Evolutionary conservation across 140 eudicot species (phyloP), one percentile per base, ranked within the genome.

Genomic region (Senecio squalidus): DNA sequence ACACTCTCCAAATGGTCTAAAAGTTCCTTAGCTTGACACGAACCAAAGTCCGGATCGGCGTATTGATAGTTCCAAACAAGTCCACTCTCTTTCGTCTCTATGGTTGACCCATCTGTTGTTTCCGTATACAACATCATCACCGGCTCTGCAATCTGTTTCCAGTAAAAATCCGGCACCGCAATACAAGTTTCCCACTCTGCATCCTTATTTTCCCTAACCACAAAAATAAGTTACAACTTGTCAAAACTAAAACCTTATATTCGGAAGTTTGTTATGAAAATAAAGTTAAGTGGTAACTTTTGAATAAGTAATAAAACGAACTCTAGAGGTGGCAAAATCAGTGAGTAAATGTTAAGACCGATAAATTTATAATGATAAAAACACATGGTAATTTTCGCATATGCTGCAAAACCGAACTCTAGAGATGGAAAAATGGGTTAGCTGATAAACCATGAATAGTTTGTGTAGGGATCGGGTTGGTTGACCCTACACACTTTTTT

Each of bases 11-110:
- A 82, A 76, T 89, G 97, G 69, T 89, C 97, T 25, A 82, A 71
- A 54, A 89, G 89, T 75, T 89, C 97, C 71, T 84, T 89, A 39
- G 97, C 95, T 74, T 89, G 97, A 64, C 91, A 84, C 4, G 94
- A 84, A 14, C 96, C 96, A 17, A 88, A 88, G 69, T 88, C 96
- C 2, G 88, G 97, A 71, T 89, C 97, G 1, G 97, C 97, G 54
- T 74, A 78, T 58, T 78, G 86, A 76, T 89, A 84, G 40, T 89
- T 89, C 97, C 96, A 89, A 9, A 84, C 96, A 55, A 89, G 85
- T 20, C 88, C 85, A 55, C 84, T 84, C 79, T 89, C 95, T 75
- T 76, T 89, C 5, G 75, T 52, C 58, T 89, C 95, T 53, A 89
- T 82, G 64, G 81, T 70, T 31, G 97, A 89, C 64, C 97, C 97